Base-by-base conservation (phyloP, 352 stramenopile species). In the Pythium aquatile region DNA sequence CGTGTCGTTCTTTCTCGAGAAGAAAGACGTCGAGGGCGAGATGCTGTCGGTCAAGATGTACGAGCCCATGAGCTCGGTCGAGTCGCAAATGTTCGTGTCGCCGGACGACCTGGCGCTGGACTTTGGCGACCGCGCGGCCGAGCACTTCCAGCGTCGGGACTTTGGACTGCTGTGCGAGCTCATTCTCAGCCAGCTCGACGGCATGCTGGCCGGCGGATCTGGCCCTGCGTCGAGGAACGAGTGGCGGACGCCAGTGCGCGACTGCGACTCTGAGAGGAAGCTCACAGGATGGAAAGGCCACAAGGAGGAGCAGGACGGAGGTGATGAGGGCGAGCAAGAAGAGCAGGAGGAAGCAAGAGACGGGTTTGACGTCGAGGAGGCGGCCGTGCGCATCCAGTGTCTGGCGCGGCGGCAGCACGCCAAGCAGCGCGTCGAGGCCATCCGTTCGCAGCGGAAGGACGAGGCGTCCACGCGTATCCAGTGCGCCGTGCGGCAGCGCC, bases 1-100 rank as follows among this genome's bases (percentile, higher is more conserved):
- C 55, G 83, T 90, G n/a, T 90, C 81, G n/a, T 90, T 92, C 57
- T 89, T 88, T 60, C 61, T 90, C 16, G 74, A 84, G 35, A 64
- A 58, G 40, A 51, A 47, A 17, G 68, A 65, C 20, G 32, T 1
- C 32, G 51, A 72, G 14, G 65, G 70, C 7, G 26, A 71, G 16
- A 47, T 60, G 54, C 71, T 90, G n/a, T 81, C 78, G 30, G 79
- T 92, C 70, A 89, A 92, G 62, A 72, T 90, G 54, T 90, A 88
- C 68, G 81, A 92, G 70, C 81, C 81, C 33, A 88, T 90, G 76
- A 90, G 79, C 70, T 87, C 79, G 10, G 78, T 88, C 30, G 81
- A 92, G 57, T 90, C 81, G 26, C 77, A 89, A 55, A 87, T 88
- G 61, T 83, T 74, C 44, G 72, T 92, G 57, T 77, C 75, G 0